Percentiles rank a stretch among this genome's conserved stretches.
Conservation (phyloP, 148 eudicot genomes). For the Vaccinium darrowii region DNA sequence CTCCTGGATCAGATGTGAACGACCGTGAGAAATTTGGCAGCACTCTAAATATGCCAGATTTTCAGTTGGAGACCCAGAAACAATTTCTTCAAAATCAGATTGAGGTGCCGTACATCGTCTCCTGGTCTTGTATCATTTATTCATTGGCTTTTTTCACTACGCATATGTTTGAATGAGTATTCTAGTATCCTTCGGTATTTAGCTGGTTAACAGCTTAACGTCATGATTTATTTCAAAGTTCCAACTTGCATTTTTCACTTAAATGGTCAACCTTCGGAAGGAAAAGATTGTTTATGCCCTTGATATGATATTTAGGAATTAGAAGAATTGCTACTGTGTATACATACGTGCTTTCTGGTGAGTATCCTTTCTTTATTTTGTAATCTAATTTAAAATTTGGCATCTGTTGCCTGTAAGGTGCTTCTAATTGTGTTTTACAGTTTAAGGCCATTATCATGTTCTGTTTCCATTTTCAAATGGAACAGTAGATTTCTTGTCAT, state of each 20-base stretch:
- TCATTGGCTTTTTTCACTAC: neutral
- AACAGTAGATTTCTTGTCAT: neutral
- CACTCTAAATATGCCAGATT: conserved; percentile 31
- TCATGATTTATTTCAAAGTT: neutral
- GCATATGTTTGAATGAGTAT: neutral
- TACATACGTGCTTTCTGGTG: neutral
- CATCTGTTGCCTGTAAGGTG: neutral
- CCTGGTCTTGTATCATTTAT: conserved; percentile 1
- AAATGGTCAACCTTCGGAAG: neutral
- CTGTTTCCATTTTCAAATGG: neutral
- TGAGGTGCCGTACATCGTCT: conserved; percentile 50
- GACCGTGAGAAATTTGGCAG: conserved; percentile 23
- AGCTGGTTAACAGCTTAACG: neutral
- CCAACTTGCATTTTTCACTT: neutral
- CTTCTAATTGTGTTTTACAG: neutral
- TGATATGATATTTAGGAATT: neutral
- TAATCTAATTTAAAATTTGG: neutral
- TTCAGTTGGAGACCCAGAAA: conserved; percentile 46
- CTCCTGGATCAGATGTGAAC: conserved; percentile 34
- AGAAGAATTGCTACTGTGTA: neutral
- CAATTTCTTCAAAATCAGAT: conserved; percentile 59
- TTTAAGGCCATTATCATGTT: neutral
- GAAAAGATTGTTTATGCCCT: neutral
- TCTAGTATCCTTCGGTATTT: neutral
- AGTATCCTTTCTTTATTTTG: neutral